Evolutionary conservation across 257 asterid species (phyloP).

Genomic region (Coffea eugenioides): DNA sequence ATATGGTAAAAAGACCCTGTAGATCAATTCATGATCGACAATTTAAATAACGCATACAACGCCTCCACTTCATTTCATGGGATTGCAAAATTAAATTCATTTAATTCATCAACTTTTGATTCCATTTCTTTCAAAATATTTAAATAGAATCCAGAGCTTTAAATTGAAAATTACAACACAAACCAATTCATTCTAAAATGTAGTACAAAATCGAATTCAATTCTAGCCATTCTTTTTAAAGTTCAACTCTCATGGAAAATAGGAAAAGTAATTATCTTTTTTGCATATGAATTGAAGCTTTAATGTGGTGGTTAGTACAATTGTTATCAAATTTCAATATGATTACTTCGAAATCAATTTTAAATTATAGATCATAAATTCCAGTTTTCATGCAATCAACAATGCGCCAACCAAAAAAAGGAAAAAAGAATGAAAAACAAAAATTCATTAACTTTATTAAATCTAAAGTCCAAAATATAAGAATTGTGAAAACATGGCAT

Average conservation of each 20-base stretch:
- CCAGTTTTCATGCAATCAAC: neutral
- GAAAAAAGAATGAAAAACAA: no score
- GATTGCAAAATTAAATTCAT: conserved; percentile 41
- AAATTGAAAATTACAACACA: neutral
- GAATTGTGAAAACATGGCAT: neutral
- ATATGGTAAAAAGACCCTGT: conserved; percentile 43
- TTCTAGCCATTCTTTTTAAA: neutral
- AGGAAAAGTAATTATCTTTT: no score
- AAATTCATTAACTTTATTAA: no score
- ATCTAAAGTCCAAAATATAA: neutral
- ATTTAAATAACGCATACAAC: conserved; percentile 76
- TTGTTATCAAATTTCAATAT: no score
- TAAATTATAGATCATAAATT: neutral
- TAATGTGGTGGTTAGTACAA: no score
- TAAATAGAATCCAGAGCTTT: neutral
- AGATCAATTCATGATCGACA: conserved; percentile 78
- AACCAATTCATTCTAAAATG: neutral
- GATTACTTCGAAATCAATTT: no score
- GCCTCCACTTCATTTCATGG: conserved; percentile 79
- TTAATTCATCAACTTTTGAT: conserved; percentile 3
- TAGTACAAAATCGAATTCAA: no score
- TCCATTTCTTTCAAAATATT: neutral
- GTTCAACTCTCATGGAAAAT: neutral
- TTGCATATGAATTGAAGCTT: no score
- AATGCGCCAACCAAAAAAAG: no score